Base-by-base conservation (phyloP, 306 rosid genomes). In the Fragaria nilgerrensis region DNA sequence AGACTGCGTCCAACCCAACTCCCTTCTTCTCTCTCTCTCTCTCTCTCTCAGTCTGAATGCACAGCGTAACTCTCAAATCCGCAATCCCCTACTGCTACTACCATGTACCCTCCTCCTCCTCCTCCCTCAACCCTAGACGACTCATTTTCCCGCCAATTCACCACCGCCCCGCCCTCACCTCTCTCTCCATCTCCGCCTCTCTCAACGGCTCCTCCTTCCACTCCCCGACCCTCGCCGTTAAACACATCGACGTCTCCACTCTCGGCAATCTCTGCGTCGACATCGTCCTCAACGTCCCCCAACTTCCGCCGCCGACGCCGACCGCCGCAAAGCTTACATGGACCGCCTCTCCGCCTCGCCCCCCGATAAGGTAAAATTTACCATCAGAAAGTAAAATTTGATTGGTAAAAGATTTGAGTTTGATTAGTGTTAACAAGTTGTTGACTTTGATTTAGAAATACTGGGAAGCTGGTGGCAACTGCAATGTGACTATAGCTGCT, bases 391-490 rank as follows among this genome's bases (percentile, higher is more conserved):
- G 32, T 72, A 52, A 62, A 62, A 25, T 59, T 22, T 23, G 65
- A 3, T 61, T 4, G 37, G 37, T 34, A 34, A 36, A 53, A 37
- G 23, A 36, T 6, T 41, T 3, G 49, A 72, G 14, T 29, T 72
- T 58, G 16, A 58, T 0, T 22, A 3, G 63, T 56, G 59, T 19
- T 19, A 16, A 19, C 5, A 5, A 7, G 36, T 82, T 32, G 41
- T 72, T 32, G 29, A 68, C n/a, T 44, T 79, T 72, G 62, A 74
- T 72, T 53, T 81, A 95, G 97, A 70, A 86, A 88, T 86, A 84
- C 67, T 95, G 99, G 99, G 99, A 95, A 88, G 99, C 97, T 79
- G 99, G 99, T 74, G 99, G 99, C 74, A 95, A 90, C 84, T 88
- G 97, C 88, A 95, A 95, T 83, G 79, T 89, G 89, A 90, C 94